Evolutionary conservation across 371 early-diverging fungal genomes (phyloP).

Genomic region (Mortierella sp.): DNA sequence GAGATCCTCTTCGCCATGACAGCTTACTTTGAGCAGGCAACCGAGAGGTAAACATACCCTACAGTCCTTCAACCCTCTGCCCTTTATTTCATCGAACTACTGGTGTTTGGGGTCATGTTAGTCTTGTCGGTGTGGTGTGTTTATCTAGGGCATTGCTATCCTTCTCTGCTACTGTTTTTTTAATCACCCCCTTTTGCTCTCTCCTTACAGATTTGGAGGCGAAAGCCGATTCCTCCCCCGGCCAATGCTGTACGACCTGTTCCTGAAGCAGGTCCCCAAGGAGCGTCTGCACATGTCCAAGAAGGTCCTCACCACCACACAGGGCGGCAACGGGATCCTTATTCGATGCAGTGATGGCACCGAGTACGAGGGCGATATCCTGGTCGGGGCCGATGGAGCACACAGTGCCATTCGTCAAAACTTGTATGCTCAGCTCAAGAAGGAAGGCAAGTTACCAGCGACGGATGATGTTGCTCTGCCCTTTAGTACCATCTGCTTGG

Average conservation of each 20-base stretch:
- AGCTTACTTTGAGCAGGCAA: not conserved
- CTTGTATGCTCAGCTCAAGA: slow-evolving; percentile 27
- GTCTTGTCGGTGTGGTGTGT: too few relatives aligned
- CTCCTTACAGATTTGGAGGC: not conserved
- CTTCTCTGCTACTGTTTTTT: too few relatives aligned
- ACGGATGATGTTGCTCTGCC: slow-evolving; percentile 25
- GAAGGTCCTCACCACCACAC: slow-evolving; percentile 24
- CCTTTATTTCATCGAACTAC: too few relatives aligned
- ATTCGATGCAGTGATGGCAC: slow-evolving; percentile 28
- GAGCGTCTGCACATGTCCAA: slow-evolving; percentile 20
- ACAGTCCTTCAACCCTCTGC: too few relatives aligned
- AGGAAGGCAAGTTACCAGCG: slow-evolving; percentile 11
- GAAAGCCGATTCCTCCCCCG: not conserved
- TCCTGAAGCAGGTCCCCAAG: slow-evolving; percentile 9
- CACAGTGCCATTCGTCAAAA: slow-evolving; percentile 36
- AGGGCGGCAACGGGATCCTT: slow-evolving; percentile 26
- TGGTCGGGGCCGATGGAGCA: slow-evolving; percentile 51
- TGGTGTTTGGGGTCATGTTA: not conserved
- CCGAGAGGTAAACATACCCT: not conserved
- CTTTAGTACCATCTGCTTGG: slow-evolving; percentile 29
- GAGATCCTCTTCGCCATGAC: not conserved
- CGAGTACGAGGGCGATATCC: slow-evolving; percentile 35
- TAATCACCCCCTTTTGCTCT: not conserved
- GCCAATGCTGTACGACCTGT: not conserved
- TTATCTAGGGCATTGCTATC: too few relatives aligned